Base-by-base conservation (phyloP, 148 eudicot species). In the Suaeda aralocaspica region DNA sequence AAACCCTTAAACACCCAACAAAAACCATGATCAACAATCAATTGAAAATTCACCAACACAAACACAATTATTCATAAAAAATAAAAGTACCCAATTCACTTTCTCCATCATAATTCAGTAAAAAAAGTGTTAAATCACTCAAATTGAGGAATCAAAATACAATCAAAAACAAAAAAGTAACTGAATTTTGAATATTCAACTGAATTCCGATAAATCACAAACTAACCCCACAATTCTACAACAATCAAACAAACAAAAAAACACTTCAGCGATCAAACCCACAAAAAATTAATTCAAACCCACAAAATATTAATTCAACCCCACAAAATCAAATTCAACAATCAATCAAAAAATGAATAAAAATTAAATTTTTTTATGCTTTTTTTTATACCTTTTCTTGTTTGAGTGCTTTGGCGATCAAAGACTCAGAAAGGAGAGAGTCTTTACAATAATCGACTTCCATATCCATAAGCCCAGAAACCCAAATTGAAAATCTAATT, bases 351-450 rank as follows among this genome's bases (percentile, higher is more conserved):
- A 62, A 44, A 45, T 4, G 41, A 36, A 8, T 36, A 36, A 4
- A 36, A 36, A 36, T 36, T 36, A 8, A 3, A 36, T 36, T n/a
- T n/a, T n/a, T n/a, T n/a, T n/a, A n/a, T n/a, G n/a, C n/a, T n/a
- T n/a, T n/a, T n/a, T n/a, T n/a, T n/a, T 4, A 36, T 58, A 79
- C 85, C 80, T 79, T 62, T 22, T 67, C 65, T 63, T 52, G 83
- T 59, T 79, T 82, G 46, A 51, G 76, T 53, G 79, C 79, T 61
- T 82, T 70, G 22, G 82, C 22, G 76, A 77, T 72, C 76, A 72
- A 41, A 29, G 76, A 53, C 30, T 59, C 30, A 26, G 77, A 53
- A 63, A 77, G 30, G 41, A 57, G 28, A 21, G 64, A 12, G 34
- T 31, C 26, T 10, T 67, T 64, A 25, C 59, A 51, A 19, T 39